These are phyloP conservation scores for Podila epicladia DNA, from an alignment of 192 early-diverging fungal species.

Conservation along the genomic window DNA sequence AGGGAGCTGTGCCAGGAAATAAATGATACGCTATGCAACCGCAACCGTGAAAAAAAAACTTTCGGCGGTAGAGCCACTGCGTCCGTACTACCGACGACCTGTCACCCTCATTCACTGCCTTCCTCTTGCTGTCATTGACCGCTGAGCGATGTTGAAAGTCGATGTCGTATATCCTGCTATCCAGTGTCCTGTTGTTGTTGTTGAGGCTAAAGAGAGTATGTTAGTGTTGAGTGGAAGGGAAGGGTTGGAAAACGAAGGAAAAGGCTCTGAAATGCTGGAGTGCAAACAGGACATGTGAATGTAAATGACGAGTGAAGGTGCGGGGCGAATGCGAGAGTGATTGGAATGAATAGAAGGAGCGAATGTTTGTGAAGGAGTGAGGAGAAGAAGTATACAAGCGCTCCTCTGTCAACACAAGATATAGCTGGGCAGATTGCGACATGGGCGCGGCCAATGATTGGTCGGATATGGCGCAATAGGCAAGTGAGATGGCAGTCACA, in stretches of 20 bases:
- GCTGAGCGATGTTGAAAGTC: no score
- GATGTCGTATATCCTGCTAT: no score
- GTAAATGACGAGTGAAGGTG: background rate
- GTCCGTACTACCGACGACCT: no score
- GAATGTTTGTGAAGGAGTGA: background rate
- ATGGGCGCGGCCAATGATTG: background rate
- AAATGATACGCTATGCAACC: background rate
- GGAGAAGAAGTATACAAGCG: conserved; percentile 3
- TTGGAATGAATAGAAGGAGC: background rate
- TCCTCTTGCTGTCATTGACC: no score
- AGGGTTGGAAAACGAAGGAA: background rate
- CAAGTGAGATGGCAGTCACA: background rate
- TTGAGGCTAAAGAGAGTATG: background rate
- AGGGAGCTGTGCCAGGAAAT: background rate
- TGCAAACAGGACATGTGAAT: background rate
- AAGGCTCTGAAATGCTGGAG: background rate
- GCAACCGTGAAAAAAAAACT: no score
- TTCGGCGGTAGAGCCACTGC: no score
- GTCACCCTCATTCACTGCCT: no score
- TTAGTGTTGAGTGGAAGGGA: background rate
- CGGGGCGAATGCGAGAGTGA: background rate
- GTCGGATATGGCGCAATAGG: background rate
- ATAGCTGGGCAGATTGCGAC: background rate
- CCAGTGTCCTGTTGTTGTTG: no score
- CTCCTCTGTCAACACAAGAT: background rate